These are phyloP conservation scores for Cerrena zonata DNA, from an alignment of 1,284 basidiomycete species.

Conservation along the genomic window DNA sequence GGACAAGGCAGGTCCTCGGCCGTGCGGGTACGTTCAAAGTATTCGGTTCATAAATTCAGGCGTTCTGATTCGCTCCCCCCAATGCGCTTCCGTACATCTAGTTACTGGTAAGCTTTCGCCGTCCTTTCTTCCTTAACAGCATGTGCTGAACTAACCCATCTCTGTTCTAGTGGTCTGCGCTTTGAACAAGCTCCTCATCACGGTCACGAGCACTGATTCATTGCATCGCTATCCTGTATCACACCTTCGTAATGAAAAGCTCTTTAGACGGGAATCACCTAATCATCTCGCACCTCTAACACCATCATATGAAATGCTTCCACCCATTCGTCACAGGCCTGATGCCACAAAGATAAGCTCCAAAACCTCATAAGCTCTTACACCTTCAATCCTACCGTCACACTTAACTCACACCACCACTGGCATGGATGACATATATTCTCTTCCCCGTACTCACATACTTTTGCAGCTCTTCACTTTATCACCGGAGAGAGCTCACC, in stretches of 20 bases:
- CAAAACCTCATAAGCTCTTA: no score
- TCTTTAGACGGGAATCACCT: neutral
- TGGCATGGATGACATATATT: no score
- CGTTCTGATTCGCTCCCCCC: constrained; percentile 10
- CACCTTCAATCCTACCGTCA: no score
- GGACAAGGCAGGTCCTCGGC: constrained; percentile 70
- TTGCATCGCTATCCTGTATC: neutral
- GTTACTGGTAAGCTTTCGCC: constrained; percentile 70
- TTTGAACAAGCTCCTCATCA: constrained; percentile 64
- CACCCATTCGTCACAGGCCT: no score
- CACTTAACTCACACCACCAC: no score
- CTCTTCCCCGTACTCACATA: no score
- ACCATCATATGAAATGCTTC: no score
- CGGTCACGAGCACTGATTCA: constrained; percentile 38
- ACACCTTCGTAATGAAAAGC: neutral
- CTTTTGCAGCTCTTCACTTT: no score
- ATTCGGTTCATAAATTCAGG: neutral
- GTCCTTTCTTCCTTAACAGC: constrained; percentile 11
- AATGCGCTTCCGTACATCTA: constrained; percentile 27
- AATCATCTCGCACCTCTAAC: no score
- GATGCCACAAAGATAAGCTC: no score
- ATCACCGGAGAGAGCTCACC: no score
- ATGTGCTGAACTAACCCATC: no score
- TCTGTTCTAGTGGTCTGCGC: constrained; percentile 72
- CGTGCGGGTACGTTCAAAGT: constrained; percentile 66